Evolutionary conservation across 495 filamentous ascomycete genomes (phyloP).

Genomic region (Pseudoneurospora amorphoporcata): DNA sequence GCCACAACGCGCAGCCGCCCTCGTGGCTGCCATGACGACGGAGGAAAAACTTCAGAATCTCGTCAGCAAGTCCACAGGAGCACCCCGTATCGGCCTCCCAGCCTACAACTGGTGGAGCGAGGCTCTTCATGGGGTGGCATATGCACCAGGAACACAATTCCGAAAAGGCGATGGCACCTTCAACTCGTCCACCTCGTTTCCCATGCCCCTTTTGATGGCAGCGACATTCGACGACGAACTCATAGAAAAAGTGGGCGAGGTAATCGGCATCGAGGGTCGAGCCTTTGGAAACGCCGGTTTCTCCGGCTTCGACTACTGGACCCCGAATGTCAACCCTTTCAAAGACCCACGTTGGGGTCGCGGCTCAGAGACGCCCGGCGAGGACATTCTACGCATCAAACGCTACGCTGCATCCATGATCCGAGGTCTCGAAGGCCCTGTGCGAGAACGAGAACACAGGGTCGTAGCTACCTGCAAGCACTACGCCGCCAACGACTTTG

Average conservation of each 20-base stretch:
- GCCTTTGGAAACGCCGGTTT: conserved; percentile 54
- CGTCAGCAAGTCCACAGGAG: conserved; percentile 28
- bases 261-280: conserved; percentile 52
- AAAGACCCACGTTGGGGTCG: conserved; percentile 36
- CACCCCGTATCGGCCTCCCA: conserved; percentile 28
- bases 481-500: conserved; percentile 32
- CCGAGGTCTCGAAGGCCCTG: conserved; percentile 11
- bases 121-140: conserved; percentile 36
- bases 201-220: conserved; percentile 31
- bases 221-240: conserved; percentile 40
- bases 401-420: conserved; percentile 30
- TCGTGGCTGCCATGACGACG: conserved; percentile 31
- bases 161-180: conserved; percentile 17
- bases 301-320: conserved; percentile 43
- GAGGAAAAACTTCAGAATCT: conserved; percentile 33
- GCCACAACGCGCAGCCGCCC: conserved; percentile 32
- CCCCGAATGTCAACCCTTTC: conserved; percentile 8
- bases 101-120: conserved; percentile 44
- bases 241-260: conserved; percentile 24
- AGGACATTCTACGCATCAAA: conserved; percentile 31
- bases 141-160: conserved; percentile 25
- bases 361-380: conserved; percentile 20
- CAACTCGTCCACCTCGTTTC: conserved; percentile 35
- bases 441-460: neutral
- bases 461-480: conserved; percentile 31